Base-by-base conservation (phyloP, 2,329 filamentous ascomycete species). In the Dothideomycetidae sp. region DNA sequence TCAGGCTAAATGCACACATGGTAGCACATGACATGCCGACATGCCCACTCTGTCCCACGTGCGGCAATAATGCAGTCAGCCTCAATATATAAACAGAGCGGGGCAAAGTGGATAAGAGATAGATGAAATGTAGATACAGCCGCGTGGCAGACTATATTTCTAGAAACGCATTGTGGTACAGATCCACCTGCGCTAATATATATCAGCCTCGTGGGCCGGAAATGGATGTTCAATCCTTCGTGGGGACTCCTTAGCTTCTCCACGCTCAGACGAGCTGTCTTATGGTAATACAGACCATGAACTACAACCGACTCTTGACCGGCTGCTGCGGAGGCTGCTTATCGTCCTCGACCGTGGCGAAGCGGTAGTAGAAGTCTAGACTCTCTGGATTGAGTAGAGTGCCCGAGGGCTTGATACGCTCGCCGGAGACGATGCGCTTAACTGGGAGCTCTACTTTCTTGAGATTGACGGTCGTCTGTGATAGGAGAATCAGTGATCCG, bases 371-470 rank as follows among this genome's bases (percentile, higher is more conserved):
- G 50, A 70, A 88, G 19, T 84, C 67, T 41, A 90, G 57, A 45
- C 78, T 81, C 50, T 78, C 60, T 0, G 82, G 82, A 50, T 92
- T 90, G 37, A 80, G 58, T 49, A 90, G 57, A 3, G 81, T 88
- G 1, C 81, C 81, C 33, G 77, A 82, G 0, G 81, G 71, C 57
- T 79, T 83, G 52, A 90, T 71, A 15, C 61, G 71, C 48, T 75
- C 73, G 0, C 82, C 82, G 0, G 73, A 83, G 1, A 90, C 76
- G 44, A 90, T 90, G 51, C 82, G 78, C 60, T 90, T 90, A 18
- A 90, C 78, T 0, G 81, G 81, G 36, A 90, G 50, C 54, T 90
- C 82, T 3, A 90, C 82, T 56, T 90, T 90, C 55, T 90, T 90
- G 34, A 82, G 58, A 52, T 88, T 90, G 44, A 90, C 75, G 0